Conservation (phyloP, 2,329 filamentous ascomycete species). For the Fusarium pseudograminearum region DNA sequence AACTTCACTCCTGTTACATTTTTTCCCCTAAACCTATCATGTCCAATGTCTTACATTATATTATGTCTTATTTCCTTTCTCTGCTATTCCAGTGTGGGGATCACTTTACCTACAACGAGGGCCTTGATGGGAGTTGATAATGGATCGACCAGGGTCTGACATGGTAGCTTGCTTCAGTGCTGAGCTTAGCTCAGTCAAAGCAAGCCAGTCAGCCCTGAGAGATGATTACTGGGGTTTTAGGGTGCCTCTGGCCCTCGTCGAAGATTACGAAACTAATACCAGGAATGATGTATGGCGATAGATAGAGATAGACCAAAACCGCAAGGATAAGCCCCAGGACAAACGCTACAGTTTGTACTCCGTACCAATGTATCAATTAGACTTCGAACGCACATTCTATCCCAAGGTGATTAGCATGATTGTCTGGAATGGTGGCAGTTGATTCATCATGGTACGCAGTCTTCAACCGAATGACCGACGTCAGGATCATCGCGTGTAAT, state of each 20-base stretch:
- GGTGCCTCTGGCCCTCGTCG: conserved; percentile 7
- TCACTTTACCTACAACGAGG: conserved; percentile 17
- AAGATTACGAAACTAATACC: conserved; percentile 30
- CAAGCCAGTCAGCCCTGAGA: conserved; percentile 9
- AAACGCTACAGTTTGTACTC: not conserved
- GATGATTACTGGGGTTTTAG: conserved; percentile 8
- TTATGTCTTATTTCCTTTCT: conserved; percentile 7
- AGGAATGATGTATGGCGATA: conserved; percentile 31
- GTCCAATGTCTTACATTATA: conserved; percentile 29
- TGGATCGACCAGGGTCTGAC: conserved; percentile 21
- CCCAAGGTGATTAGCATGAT: conserved; percentile 11
- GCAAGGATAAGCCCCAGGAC: conserved; percentile 20
- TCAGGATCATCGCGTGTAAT: conserved; percentile 34
- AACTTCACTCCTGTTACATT: conserved; percentile 47
- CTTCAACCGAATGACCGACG: conserved; percentile 21
- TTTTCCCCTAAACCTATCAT: conserved; percentile 25
- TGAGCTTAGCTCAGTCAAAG: conserved; percentile 13
- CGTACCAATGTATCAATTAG: conserved; percentile 7
- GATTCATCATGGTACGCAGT: conserved; percentile 9
- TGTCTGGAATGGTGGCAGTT: conserved; percentile 26
- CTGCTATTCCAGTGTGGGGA: conserved; percentile 19
- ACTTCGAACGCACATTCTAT: conserved; percentile 7
- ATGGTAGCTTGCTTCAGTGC: conserved; percentile 5
- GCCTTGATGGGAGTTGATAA: conserved; percentile 23
- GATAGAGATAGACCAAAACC: conserved; percentile 27